Base-by-base conservation (phyloP, 306 rosid genomes). In the Arachis hypogaea region DNA sequence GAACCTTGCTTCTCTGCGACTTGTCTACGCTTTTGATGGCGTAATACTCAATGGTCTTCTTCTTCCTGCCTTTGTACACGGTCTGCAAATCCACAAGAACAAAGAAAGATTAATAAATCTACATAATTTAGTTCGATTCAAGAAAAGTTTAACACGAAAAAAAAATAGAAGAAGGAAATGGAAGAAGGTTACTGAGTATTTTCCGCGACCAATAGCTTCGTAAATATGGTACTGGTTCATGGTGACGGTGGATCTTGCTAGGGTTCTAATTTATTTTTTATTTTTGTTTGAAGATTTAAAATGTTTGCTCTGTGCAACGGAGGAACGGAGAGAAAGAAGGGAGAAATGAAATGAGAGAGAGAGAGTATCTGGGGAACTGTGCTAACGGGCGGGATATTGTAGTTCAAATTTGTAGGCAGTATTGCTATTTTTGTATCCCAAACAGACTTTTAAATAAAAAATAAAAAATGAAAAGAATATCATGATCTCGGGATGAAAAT, bases 121-220 rank as follows among this genome's bases (percentile, higher is more conserved):
- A 0, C 30, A 42, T 45, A 9, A 64, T 22, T 9, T 10, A 45
- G 2, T 1, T 46, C 2, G 9, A 80, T 64, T 40, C 28, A 65
- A 11, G 5, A 11, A 45, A 62, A 71, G 49, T 14, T 67, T 70
- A 8, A 36, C 28, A 0, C n/a, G 44, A 42, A 12, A 11, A 7
- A 52, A 55, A 69, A 22, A 6, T 72, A 18, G 45, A 60, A 63
- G 28, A 43, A 67, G 5, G 33, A 10, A 69, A 61, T 10, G 11
- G 1, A 47, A 22, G 10, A 7, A 7, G 46, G 2, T 76, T 88
- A 94, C 98, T 80, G 98, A 94, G 93, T 76, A 84, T 86, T 83
- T 91, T 40, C 97, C 98, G n/a, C 89, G 94, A 75, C 98, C 98
- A 52, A 94, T 89, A 67, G 97, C 97, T 88, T 91, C 93, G 79